Conservation (phyloP, 148 eudicot species). For the Arbutus unedo region DNA sequence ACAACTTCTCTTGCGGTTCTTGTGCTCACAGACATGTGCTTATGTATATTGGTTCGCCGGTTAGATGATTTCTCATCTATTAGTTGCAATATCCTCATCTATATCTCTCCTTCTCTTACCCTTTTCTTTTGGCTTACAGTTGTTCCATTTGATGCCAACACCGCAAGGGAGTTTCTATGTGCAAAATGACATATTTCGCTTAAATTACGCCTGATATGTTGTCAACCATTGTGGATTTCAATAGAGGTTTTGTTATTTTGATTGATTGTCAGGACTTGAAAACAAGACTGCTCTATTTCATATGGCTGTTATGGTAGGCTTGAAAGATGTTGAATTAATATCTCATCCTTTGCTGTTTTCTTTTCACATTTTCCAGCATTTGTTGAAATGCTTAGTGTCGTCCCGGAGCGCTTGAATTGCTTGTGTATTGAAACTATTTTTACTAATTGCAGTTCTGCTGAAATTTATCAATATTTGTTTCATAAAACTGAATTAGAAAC, state of each 20-base stretch:
- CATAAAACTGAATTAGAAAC: neutral
- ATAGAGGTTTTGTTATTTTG: neutral
- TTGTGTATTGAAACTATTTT: neutral
- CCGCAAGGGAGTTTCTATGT: constrained; percentile 51
- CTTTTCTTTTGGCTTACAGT: constrained; percentile 20
- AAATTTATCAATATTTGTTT: neutral
- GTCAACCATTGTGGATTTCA: neutral
- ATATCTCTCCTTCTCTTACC: neutral
- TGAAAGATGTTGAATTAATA: constrained; percentile 4
- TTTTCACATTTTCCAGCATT: neutral
- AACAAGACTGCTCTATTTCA: neutral
- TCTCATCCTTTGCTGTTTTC: constrained; percentile 15
- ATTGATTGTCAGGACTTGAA: neutral
- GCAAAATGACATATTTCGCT: constrained; percentile 43
- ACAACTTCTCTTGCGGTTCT: no score
- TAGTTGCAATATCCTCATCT: neutral
- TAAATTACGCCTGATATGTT: constrained; percentile 38
- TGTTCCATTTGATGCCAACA: constrained; percentile 47
- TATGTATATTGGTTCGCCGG: no score
- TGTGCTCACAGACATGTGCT: no score
- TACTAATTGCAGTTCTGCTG: neutral
- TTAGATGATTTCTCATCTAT: no score
- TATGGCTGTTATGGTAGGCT: neutral
- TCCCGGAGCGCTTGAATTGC: neutral
- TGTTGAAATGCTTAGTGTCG: neutral